phyloP scores from a whole-genome alignment of 768 basidiomycete genomes.

The Pleurotus tuoliensis region DNA sequence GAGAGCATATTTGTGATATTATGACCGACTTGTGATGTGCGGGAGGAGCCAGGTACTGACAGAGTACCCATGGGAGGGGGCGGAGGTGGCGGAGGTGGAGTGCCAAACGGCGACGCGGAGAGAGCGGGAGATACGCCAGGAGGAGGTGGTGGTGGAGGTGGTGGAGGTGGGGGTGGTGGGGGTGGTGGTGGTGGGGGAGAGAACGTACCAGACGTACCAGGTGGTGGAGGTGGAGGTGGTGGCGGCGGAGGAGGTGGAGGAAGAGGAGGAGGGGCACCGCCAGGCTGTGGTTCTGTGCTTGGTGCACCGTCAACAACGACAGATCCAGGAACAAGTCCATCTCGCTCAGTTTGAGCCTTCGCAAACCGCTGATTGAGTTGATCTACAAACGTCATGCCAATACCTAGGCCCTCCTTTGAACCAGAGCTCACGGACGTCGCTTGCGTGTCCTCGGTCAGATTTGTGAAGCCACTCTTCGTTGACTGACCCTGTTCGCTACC shows the following conservation, averaged over 20 bases:
- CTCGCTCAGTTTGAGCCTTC: neutral
- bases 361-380: slow-evolving; percentile 58
- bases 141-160: slow-evolving; percentile 23
- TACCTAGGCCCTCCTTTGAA: slow-evolving; percentile 33
- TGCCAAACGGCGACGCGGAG: slow-evolving; percentile 15
- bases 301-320: neutral
- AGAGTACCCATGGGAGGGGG: slow-evolving; percentile 34
- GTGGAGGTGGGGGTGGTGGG: slow-evolving; percentile 26
- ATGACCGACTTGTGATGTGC: slow-evolving; percentile 56
- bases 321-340: neutral
- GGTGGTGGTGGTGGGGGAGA: slow-evolving; percentile 28
- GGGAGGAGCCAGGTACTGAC: slow-evolving; percentile 34
- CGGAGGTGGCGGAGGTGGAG: slow-evolving; percentile 34
- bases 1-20: slow-evolving; percentile 54
- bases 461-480: slow-evolving; percentile 28
- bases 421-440: slow-evolving; percentile 53
- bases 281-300: slow-evolving; percentile 12
- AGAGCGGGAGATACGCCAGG: slow-evolving; percentile 15
- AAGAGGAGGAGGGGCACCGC: slow-evolving; percentile 29
- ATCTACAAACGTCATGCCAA: slow-evolving; percentile 53
- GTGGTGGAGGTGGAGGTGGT: slow-evolving; percentile 21
- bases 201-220: neutral
- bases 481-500: slow-evolving; percentile 59
- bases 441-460: slow-evolving; percentile 51
- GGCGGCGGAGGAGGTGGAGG: slow-evolving; percentile 31